phyloP scores from a whole-genome alignment of 352 stramenopile species.

The Pythium insidiosum region DNA sequence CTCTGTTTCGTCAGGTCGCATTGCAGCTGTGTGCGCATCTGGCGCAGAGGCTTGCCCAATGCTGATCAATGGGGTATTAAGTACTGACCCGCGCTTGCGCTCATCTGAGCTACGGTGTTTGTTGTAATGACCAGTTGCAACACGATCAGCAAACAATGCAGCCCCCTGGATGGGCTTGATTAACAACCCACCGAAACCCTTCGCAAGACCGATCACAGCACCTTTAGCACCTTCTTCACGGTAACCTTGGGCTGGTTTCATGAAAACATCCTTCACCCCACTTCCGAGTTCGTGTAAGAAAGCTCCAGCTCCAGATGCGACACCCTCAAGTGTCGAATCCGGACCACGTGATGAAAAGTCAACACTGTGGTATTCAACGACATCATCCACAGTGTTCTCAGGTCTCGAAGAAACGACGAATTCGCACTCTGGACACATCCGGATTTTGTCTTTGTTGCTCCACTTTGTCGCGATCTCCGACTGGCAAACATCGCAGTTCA shows the following conservation, averaged over 20 bases:
- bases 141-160: constrained; percentile 52
- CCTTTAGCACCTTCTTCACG: constrained; percentile 49
- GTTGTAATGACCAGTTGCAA: constrained; percentile 62
- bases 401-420: constrained; percentile 34
- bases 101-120: constrained; percentile 27
- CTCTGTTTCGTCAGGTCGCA: constrained; percentile 32
- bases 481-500: constrained; percentile 73
- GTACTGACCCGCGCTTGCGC: constrained; percentile 36
- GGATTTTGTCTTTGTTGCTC: constrained; percentile 42
- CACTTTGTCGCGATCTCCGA: constrained; percentile 40
- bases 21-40: constrained; percentile 38
- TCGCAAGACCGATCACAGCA: constrained; percentile 48
- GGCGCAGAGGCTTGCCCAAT: too few species aligned
- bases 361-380: constrained; percentile 55
- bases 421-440: constrained; percentile 45
- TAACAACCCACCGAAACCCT: constrained; percentile 37
- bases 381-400: constrained; percentile 35
- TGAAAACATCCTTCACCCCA: constrained; percentile 53
- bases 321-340: constrained; percentile 37
- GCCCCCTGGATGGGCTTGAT: constrained; percentile 47
- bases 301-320: constrained; percentile 37
- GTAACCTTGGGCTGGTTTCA: constrained; percentile 48
- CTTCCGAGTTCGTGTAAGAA: constrained; percentile 60
- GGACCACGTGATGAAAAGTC: constrained; percentile 56
- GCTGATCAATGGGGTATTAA: too few species aligned